Percentiles rank a stretch among this genome's conserved stretches.
Evolutionary conservation across 305 asterid genomes (phyloP).

Genomic region (Salvia sclarea): DNA sequence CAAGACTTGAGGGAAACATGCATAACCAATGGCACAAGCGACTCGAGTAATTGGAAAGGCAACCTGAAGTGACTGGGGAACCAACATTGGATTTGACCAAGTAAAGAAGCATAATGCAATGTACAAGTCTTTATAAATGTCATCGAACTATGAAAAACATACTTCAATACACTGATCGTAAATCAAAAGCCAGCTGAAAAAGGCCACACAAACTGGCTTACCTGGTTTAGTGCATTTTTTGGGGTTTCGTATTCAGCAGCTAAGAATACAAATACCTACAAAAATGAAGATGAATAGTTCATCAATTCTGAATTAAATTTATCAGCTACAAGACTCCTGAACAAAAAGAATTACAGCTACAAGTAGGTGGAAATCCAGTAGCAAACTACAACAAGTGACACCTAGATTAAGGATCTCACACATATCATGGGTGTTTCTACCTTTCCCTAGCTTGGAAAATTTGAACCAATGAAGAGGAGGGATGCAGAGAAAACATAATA

Average conservation of each 20-base stretch:
- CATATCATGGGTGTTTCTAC: neutral
- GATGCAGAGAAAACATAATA: neutral
- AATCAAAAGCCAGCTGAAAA: slow-evolving; percentile 2
- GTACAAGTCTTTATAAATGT: neutral
- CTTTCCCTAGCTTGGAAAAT: neutral
- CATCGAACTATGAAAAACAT: neutral
- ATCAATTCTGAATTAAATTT: slow-evolving; percentile 15
- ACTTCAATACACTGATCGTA: neutral
- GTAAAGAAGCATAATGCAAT: neutral
- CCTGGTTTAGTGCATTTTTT: slow-evolving; percentile 87
- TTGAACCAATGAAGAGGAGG: neutral
- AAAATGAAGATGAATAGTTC: slow-evolving; percentile 16
- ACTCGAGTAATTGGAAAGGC: neutral
- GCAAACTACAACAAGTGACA: slow-evolving; percentile 8
- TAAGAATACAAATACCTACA: slow-evolving; percentile 90
- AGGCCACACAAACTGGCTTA: slow-evolving; percentile 25
- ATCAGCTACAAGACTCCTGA: slow-evolving; percentile 1
- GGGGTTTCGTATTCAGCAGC: slow-evolving; percentile 95
- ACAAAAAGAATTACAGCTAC: slow-evolving; percentile 4
- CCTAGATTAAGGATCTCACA: slow-evolving; percentile 10
- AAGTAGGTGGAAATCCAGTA: slow-evolving; percentile 13
- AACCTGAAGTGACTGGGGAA: neutral
- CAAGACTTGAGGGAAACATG: neutral
- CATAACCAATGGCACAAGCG: neutral
- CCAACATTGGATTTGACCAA: neutral